phyloP scores from a whole-genome alignment of 805 yeast genomes.

The Jamesozyma spencerorum region DNA sequence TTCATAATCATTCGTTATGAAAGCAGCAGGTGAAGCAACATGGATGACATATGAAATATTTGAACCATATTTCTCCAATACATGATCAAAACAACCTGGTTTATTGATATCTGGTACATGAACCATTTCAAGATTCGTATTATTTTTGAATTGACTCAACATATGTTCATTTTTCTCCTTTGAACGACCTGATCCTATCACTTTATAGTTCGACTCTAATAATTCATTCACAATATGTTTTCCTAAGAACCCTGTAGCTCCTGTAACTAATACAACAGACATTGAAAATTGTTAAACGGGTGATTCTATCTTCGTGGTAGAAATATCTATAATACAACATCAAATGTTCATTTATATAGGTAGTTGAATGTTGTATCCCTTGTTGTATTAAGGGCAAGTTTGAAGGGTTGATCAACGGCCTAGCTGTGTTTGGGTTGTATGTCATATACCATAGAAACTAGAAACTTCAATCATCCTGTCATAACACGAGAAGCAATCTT shows the following conservation, averaged over 20 bases:
- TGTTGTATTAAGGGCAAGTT: too few relatives aligned
- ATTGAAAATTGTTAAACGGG: not conserved
- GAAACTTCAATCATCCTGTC: too few relatives aligned
- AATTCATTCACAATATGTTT: conserved; percentile 8
- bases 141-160: conserved; percentile 20
- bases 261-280: not conserved
- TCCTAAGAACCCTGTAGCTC: conserved; percentile 17
- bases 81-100: conserved; percentile 38
- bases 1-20: conserved; percentile 33
- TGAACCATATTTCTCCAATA: conserved; percentile 31
- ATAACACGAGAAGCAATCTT: too few relatives aligned
- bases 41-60: conserved; percentile 32
- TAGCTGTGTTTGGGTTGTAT: too few relatives aligned
- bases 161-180: conserved; percentile 36
- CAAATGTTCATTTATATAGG: too few relatives aligned
- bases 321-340: too few relatives aligned
- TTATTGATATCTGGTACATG: conserved; percentile 30
- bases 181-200: conserved; percentile 8
- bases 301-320: too few relatives aligned
- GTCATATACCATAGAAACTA: too few relatives aligned
- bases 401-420: too few relatives aligned
- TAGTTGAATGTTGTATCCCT: too few relatives aligned
- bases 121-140: conserved; percentile 20
- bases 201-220: not conserved
- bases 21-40: conserved; percentile 38